Evolutionary conservation across 2,329 filamentous ascomycete genomes (phyloP), one percentile per base, ranked within the genome.

Genomic region (Colletotrichum aenigma): DNA sequence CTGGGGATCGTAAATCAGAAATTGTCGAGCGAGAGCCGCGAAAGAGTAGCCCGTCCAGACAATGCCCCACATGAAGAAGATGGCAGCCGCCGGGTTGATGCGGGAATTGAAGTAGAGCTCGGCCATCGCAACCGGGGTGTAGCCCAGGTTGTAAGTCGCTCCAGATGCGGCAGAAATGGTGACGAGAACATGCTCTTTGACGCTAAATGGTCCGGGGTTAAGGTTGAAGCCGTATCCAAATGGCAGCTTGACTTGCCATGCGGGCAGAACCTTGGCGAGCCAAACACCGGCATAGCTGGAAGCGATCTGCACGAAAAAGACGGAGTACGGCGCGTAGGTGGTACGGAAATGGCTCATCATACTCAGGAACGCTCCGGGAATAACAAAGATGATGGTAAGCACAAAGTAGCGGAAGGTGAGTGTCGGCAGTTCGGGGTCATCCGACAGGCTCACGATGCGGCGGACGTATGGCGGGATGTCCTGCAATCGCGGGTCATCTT

Each of bases 331-430:
- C 75, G 85, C 77, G 34, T 79, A 76, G 30, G 78, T 82, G 38
- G 81, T 83, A 81, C 84, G 85, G 68, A 75, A 79, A 24, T 78
- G 78, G 64, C 83, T 83, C 62, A 84, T 80, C 38, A 90, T 90
- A 73, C 90, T 91, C 12, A 89, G 85, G 21, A 91, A 83, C 61
- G 91, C 82, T 79, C 92, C 89, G n/a, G 89, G 88, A 12, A 91
- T 88, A 66, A 89, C 89, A 1, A 89, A 88, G 0, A 87, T 87
- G 71, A 91, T 88, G 9, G 84, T 77, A 70, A 93, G 90, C 6
- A 82, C 78, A 89, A 91, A 93, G 55, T 90, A 89, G 28, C 91
- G 91, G 73, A 93, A 85, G 7, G 91, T 93, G 80, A 89, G 90
- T 71, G 86, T 85, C 10, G 89, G 87, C 4, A 90, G 81, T 38